A percentile compares a stretch with the other conserved stretches of the same genome.
Conservation (phyloP, 164 flowering plant species). For the Brasenia schreberi region DNA sequence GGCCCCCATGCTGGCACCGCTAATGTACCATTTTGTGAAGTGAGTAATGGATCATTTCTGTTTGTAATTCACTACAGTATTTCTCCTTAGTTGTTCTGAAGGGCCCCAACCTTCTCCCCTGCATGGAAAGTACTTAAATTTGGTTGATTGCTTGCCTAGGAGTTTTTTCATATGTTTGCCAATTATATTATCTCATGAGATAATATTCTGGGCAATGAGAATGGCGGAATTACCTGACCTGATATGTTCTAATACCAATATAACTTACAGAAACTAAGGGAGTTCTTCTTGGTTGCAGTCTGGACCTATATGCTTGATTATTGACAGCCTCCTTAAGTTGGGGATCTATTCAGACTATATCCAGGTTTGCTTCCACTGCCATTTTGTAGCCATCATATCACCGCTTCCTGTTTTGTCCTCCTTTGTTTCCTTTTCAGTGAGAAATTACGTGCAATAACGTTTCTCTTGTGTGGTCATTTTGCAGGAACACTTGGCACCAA, state of each 20-base stretch:
- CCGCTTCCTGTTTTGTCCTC: neutral
- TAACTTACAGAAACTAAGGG: neutral
- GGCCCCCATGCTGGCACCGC: slow-evolving; percentile 99
- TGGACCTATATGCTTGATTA: slow-evolving; percentile 52
- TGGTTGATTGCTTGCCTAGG: neutral
- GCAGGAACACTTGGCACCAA: too few relatives aligned
- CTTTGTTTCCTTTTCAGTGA: neutral
- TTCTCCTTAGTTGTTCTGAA: neutral
- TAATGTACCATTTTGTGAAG: slow-evolving; percentile 92
- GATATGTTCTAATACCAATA: neutral
- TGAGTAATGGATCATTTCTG: slow-evolving; percentile 22
- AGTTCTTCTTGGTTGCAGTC: slow-evolving; percentile 28
- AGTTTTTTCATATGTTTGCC: neutral
- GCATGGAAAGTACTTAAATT: neutral
- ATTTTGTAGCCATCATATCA: too few relatives aligned
- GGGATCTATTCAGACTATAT: slow-evolving; percentile 60
- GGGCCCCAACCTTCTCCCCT: neutral
- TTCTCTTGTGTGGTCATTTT: too few relatives aligned
- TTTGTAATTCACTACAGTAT: neutral
- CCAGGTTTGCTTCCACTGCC: slow-evolving; percentile 35
- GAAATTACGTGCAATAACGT: too few relatives aligned
- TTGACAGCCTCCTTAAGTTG: slow-evolving; percentile 47
- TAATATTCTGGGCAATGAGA: neutral
- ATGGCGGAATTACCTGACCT: neutral
- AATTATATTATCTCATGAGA: too few relatives aligned